Conservation (phyloP, 31 red algal genomes). For the Odonthalia washingtoniensis region DNA sequence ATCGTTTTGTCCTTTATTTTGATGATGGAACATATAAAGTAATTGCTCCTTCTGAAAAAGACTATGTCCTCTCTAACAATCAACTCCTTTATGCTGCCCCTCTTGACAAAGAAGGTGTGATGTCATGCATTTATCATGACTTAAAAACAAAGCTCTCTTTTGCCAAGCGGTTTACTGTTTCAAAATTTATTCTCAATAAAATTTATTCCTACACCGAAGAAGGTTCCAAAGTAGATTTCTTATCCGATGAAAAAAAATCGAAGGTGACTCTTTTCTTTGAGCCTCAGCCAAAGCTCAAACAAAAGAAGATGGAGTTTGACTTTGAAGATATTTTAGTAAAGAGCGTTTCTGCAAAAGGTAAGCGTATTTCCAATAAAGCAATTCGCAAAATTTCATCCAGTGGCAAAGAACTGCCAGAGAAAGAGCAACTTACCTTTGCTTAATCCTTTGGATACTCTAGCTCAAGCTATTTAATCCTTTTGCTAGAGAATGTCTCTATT, state of each 20-base stretch:
- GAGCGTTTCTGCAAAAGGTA: neutral
- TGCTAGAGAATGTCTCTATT: no score
- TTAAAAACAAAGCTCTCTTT: neutral
- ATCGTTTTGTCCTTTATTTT: constrained; percentile 15
- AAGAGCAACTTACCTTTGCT: no score
- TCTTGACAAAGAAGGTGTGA: neutral
- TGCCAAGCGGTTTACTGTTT: constrained; percentile 12
- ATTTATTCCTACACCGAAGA: constrained; percentile 2
- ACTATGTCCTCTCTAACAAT: constrained; percentile 7
- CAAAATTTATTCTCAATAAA: constrained; percentile 5
- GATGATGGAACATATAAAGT: constrained; percentile 4
- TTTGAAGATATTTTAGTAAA: constrained; percentile 19
- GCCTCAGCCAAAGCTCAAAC: constrained; percentile 7
- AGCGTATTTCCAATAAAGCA: neutral
- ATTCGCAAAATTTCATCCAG: constrained; percentile 3
- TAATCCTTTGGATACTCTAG: no score
- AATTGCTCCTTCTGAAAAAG: neutral
- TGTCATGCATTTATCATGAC: neutral
- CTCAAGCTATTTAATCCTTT: no score
- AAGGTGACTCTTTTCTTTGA: neutral
- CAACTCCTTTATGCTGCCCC: neutral
- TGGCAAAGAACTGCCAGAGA: no score
- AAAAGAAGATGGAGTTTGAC: constrained; percentile 1
- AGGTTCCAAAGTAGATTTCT: constrained; percentile 11
- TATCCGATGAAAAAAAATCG: constrained; percentile 7